Conservation (phyloP, 768 basidiomycete species). For the Scleroderma bovista region DNA sequence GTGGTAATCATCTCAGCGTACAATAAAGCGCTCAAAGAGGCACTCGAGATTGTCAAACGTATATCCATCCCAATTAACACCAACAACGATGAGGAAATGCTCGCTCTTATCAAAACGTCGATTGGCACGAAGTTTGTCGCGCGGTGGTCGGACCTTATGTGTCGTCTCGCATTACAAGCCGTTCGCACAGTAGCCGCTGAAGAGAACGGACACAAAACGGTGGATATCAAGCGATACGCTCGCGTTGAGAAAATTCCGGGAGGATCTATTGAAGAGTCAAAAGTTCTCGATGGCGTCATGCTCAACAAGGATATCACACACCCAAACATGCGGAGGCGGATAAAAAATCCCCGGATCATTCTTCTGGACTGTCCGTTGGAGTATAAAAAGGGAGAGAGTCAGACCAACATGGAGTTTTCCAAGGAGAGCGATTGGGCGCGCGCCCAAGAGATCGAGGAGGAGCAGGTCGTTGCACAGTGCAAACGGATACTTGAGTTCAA, state of each 20-base stretch:
- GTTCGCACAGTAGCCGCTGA: conserved; percentile 84
- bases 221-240: conserved; percentile 98
- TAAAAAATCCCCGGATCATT: conserved; percentile 83
- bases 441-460: conserved; percentile 92
- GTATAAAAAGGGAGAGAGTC: conserved; percentile 98
- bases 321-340: conserved; percentile 91
- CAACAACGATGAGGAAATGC: conserved; percentile 83
- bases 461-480: conserved; percentile 88
- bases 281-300: conserved; percentile 88
- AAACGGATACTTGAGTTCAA: conserved; percentile 86
- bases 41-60: conserved; percentile 79
- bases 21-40: conserved; percentile 92
- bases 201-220: conserved; percentile 72
- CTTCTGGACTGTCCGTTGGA: conserved; percentile 93
- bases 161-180: conserved; percentile 86
- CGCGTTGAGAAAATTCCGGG: conserved; percentile 97
- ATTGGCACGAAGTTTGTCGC: conserved; percentile 98
- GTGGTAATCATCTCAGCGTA: conserved; percentile 98
- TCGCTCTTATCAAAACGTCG: conserved; percentile 94
- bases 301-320: conserved; percentile 99
- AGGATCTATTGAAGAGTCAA: conserved; percentile 91
- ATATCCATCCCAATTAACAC: conserved; percentile 91
- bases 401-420: conserved; percentile 97
- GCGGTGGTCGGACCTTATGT: conserved; percentile 98
- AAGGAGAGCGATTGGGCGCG: conserved; percentile 92